Percentiles rank a stretch among this genome's conserved stretches.
These are phyloP conservation scores for Trichoderma hamatum DNA, from an alignment of 2,329 filamentous ascomycete genomes.

Conservation along the genomic window DNA sequence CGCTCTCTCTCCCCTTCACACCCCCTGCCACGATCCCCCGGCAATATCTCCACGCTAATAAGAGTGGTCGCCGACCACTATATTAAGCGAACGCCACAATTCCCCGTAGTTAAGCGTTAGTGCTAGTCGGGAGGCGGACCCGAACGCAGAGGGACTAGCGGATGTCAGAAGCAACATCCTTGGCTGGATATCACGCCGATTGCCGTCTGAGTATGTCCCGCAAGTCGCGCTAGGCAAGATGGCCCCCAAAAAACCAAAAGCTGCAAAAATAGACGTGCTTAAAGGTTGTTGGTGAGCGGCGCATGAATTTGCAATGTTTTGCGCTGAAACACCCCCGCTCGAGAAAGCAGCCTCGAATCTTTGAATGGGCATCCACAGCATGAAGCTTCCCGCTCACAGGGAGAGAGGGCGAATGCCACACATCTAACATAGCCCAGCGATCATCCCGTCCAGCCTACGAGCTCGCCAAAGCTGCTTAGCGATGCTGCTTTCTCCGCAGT, in stretches of 20 bases:
- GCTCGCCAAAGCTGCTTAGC: constrained; percentile 7
- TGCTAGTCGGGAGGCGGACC: constrained; percentile 20
- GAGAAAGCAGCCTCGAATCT: too few species aligned
- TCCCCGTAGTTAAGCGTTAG: constrained; percentile 26
- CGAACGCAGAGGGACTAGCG: constrained; percentile 13
- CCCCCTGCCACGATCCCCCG: neutral
- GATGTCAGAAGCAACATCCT: constrained; percentile 16
- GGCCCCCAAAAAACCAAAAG: constrained; percentile 6
- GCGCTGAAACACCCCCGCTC: constrained; percentile 12
- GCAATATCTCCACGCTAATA: constrained; percentile 9
- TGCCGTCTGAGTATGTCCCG: constrained; percentile 15
- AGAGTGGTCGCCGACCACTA: constrained; percentile 23
- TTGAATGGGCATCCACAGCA: neutral
- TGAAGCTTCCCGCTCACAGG: neutral
- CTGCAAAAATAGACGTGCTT: constrained; percentile 16
- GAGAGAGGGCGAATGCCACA: neutral
- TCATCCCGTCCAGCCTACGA: constrained; percentile 9
- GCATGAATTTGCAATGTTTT: constrained; percentile 14
- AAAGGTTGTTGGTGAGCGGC: neutral
- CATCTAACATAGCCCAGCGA: neutral
- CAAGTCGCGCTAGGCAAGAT: constrained; percentile 15
- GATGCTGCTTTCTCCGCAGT: constrained; percentile 1
- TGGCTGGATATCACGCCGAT: constrained; percentile 20
- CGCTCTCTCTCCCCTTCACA: neutral
- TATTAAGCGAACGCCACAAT: constrained; percentile 19